These are phyloP conservation scores for Tetracladium maxilliforme DNA, from an alignment of 2,329 filamentous ascomycete genomes.

Conservation along the genomic window DNA sequence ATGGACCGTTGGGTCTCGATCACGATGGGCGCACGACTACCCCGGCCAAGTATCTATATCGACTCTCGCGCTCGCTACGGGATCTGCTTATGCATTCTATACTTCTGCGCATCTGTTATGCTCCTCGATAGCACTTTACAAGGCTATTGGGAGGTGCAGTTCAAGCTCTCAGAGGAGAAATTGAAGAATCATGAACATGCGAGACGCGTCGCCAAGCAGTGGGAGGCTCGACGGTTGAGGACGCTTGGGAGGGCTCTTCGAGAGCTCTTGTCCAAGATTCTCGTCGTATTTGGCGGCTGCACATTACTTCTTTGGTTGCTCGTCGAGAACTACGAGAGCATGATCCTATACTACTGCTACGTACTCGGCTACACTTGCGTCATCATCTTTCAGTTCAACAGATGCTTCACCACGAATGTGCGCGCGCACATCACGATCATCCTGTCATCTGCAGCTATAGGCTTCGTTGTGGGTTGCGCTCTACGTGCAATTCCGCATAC, in stretches of 20 bases:
- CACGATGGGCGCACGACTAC: constrained; percentile 15
- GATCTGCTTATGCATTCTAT: constrained; percentile 21
- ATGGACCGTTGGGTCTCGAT: constrained; percentile 23
- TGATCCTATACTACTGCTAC: constrained; percentile 19
- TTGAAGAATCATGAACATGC: constrained; percentile 10
- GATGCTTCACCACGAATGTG: constrained; percentile 21
- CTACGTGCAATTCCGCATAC: constrained; percentile 14
- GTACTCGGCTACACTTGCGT: constrained; percentile 18
- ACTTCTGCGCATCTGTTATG: constrained; percentile 23
- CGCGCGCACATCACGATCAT: constrained; percentile 17
- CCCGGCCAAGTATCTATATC: constrained; percentile 13
- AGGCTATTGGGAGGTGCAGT: constrained; percentile 18
- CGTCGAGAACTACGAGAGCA: constrained; percentile 14
- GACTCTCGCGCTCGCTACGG: constrained; percentile 16
- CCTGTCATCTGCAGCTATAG: constrained; percentile 14
- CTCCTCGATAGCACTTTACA: constrained; percentile 19
- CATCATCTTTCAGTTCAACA: constrained; percentile 23
- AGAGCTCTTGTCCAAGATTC: constrained; percentile 13
- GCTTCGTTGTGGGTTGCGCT: constrained; percentile 16
- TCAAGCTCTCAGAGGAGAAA: constrained; percentile 17
- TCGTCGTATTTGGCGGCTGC: constrained; percentile 16
- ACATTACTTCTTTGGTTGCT: constrained; percentile 19
- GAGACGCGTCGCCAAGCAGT: constrained; percentile 3
- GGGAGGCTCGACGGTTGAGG: constrained; percentile 8
- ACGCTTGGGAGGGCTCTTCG: constrained; percentile 12